Evolutionary conservation across 371 early-diverging fungal species (phyloP), one percentile per base, ranked within the genome.

Genomic region (Capniomyces stellatus): DNA sequence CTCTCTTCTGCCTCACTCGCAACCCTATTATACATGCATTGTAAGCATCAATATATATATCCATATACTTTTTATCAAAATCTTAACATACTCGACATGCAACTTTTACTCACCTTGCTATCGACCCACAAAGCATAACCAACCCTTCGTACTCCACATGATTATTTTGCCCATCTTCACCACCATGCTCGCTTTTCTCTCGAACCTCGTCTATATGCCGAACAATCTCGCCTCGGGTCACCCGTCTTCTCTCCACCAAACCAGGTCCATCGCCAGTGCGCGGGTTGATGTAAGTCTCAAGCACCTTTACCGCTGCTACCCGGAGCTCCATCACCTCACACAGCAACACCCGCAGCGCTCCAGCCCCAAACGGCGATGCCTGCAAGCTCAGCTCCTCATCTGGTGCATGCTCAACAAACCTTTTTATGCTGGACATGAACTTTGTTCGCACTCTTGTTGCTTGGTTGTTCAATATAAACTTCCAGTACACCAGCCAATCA

Each of bases 401-500:
- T n/a, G 58, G 59, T 0, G 70, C 69, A 25, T 68, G 69, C 6
- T 54, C 41, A 35, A 68, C 58, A 51, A 68, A 68, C 39, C 70
- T 54, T 4, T 48, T 46, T 1, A 64, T 43, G 13, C 58, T 54
- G 13, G 56, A 52, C 10, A 68, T 44, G 48, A 65, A 70, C 23
- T 31, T 51, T 1, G 54, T 43, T 6, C 63, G 54, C 0, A 58
- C 55, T 0, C 29, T 31, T 8, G 56, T 52, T 19, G 44, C 30
- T 31, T 61, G 66, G 19, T 58, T 52, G 46, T 55, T 58, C 8
- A 60, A 56, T 6, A 60, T 62, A 24, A 68, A 58, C 43, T 63
- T 67, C 69, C 69, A 68, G 48, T 61, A 69, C 0, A 58, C 54
- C 25, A 68, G 39, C 69, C 69, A 68, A 30, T 54, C 55, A 29